Percentiles rank a stretch among this genome's conserved stretches.
phyloP scores from a whole-genome alignment of 208 protist species.

The Acanthamoeba healyi region DNA sequence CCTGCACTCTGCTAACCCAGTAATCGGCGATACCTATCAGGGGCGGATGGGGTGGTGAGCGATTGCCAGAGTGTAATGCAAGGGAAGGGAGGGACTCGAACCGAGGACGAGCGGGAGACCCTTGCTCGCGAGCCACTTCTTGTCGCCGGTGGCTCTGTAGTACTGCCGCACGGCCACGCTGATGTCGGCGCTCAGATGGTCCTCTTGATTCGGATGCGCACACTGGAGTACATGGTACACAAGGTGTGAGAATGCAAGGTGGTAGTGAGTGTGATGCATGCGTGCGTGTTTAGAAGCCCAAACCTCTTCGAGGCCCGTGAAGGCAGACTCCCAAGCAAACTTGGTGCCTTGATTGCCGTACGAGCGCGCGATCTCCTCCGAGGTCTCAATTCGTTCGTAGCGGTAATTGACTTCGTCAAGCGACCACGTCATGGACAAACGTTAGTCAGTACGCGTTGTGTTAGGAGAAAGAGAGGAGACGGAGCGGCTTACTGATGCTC shows the following conservation, averaged over 20 bases:
- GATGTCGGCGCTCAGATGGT: constrained; percentile 71
- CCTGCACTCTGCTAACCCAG: constrained; percentile 15
- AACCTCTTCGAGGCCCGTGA: constrained; percentile 52
- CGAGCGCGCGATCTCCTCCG: constrained; percentile 59
- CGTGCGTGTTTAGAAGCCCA: no score
- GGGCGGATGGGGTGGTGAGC: no score
- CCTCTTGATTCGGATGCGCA: constrained; percentile 63
- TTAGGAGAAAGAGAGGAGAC: no score
- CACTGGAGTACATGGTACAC: constrained; percentile 17
- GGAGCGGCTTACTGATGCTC: constrained; percentile 33
- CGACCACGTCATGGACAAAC: not conserved
- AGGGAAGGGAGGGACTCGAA: not conserved
- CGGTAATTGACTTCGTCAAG: not conserved
- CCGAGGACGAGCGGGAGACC: constrained; percentile 50
- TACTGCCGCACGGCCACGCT: constrained; percentile 65
- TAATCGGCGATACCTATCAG: constrained; percentile 24
- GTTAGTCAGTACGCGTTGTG: no score
- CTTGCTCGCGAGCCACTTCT: constrained; percentile 36
- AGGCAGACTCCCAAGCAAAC: constrained; percentile 64
- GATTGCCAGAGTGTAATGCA: not conserved
- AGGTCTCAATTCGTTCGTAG: constrained; percentile 47
- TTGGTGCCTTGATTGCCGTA: constrained; percentile 71
- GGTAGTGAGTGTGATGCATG: no score
- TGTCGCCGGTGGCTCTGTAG: constrained; percentile 50
- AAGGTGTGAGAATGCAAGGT: no score